These are phyloP conservation scores for Gastrolobium villosum DNA, from an alignment of 306 rosid species.

Conservation along the genomic window DNA sequence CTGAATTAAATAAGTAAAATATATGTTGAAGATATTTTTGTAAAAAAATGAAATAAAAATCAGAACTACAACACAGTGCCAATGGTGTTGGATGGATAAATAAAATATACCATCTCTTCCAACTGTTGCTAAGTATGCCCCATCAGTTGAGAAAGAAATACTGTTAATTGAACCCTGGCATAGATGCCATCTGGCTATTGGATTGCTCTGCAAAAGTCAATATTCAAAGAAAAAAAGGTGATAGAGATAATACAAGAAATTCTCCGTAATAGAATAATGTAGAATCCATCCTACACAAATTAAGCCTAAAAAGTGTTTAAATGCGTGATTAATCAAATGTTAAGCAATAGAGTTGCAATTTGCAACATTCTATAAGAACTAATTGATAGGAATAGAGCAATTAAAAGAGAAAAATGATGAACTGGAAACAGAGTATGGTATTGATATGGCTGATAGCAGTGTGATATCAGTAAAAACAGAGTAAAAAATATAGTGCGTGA, in stretches of 20 bases:
- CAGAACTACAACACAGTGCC: slow-evolving; percentile 5
- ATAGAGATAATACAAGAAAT: neutral
- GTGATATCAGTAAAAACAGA: too few relatives aligned
- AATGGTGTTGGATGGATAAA: slow-evolving; percentile 11
- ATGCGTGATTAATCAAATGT: neutral
- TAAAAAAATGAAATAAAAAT: slow-evolving; percentile 5
- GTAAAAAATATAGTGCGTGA: too few relatives aligned
- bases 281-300: neutral
- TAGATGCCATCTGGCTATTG: slow-evolving; percentile 96
- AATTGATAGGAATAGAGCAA: neutral
- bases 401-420: neutral
- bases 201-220: slow-evolving; percentile 79
- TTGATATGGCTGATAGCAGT: too few relatives aligned
- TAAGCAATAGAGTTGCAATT: neutral
- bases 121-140: slow-evolving; percentile 82
- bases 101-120: slow-evolving; percentile 90
- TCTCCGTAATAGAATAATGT: neutral
- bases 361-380: slow-evolving; percentile 30
- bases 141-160: slow-evolving; percentile 88
- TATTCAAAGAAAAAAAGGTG: neutral
- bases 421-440: too few relatives aligned
- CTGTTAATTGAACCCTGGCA: slow-evolving; percentile 90
- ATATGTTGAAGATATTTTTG: slow-evolving; percentile 17
- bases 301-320: neutral
- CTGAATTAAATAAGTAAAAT: slow-evolving; percentile 58